phyloP scores from a whole-genome alignment of 768 basidiomycete genomes.

The Trametes meyenii region DNA sequence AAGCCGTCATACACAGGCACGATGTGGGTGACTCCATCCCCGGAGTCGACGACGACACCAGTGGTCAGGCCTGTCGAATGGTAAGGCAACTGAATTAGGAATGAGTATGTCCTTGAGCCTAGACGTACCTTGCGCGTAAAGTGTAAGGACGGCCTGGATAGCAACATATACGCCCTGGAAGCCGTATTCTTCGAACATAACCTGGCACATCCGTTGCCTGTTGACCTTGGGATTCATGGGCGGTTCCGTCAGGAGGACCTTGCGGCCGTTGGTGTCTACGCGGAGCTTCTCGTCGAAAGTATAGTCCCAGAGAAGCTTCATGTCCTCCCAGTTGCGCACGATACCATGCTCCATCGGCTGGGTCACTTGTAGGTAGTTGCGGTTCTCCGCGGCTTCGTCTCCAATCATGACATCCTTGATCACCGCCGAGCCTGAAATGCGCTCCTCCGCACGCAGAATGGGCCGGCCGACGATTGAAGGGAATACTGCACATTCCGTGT shows the following conservation, averaged over 20 bases:
- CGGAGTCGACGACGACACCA: conserved; percentile 98
- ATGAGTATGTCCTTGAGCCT: no score
- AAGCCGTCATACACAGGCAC: conserved; percentile 98
- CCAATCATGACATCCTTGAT: conserved; percentile 99
- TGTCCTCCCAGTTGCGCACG: conserved; percentile 98
- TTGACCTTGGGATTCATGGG: conserved; percentile 99
- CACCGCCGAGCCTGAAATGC: conserved; percentile 70
- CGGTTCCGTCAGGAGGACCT: conserved; percentile 94
- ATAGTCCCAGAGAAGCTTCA: conserved; percentile 98
- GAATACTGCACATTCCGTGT: conserved; percentile 65
- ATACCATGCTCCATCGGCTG: conserved; percentile 99
- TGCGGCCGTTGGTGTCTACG: conserved; percentile 82
- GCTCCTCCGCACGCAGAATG: conserved; percentile 96
- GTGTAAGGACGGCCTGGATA: conserved; percentile 96
- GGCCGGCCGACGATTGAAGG: conserved; percentile 96
- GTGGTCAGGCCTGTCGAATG: conserved; percentile 83
- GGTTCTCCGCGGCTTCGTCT: conserved; percentile 92
- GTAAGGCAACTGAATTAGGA: not conserved
- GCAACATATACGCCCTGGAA: conserved; percentile 96
- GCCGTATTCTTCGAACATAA: conserved; percentile 99
- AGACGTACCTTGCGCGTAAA: conserved; percentile 94
- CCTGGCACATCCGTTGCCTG: conserved; percentile 90
- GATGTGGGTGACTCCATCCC: conserved; percentile 99
- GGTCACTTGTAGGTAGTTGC: conserved; percentile 94
- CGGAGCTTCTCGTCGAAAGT: conserved; percentile 96